A percentile compares a stretch with the other conserved stretches of the same genome.
Evolutionary conservation across 805 yeast species (phyloP).

Genomic region (Schwanniomyces occidentalis): DNA sequence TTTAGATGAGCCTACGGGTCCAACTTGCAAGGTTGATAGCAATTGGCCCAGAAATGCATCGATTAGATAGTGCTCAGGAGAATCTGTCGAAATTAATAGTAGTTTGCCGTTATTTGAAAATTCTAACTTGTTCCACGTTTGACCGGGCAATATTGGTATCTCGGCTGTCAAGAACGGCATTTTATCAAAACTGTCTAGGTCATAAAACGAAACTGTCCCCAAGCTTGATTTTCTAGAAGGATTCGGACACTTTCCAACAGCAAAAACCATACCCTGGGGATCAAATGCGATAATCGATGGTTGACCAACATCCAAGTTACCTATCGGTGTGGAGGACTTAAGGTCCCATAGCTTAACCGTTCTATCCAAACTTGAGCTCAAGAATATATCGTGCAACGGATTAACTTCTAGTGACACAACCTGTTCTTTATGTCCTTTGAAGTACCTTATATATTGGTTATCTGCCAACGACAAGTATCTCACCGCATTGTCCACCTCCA

Average conservation of each 20-base stretch:
- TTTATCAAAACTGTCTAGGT: constrained; percentile 55
- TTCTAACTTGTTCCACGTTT: constrained; percentile 64
- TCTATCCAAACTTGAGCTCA: constrained; percentile 72
- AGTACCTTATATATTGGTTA: constrained; percentile 80
- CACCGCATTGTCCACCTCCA: constrained; percentile 64
- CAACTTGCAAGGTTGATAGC: constrained; percentile 26
- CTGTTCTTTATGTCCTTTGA: constrained; percentile 79
- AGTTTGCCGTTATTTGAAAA: constrained; percentile 77
- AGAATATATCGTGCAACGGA: constrained; percentile 63
- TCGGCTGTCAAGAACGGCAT: constrained; percentile 48
- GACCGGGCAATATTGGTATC: constrained; percentile 20
- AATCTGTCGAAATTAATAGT: constrained; percentile 57
- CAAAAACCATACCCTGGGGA: constrained; percentile 82
- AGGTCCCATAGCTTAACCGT: constrained; percentile 89
- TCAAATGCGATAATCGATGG: constrained; percentile 70
- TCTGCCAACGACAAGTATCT: constrained; percentile 76
- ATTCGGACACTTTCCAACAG: constrained; percentile 43
- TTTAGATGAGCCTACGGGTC: background rate
- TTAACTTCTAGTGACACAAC: constrained; percentile 73
- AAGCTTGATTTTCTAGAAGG: constrained; percentile 22
- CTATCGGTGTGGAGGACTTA: constrained; percentile 64
- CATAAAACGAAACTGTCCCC: constrained; percentile 54
- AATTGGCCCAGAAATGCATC: constrained; percentile 70
- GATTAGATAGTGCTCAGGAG: constrained; percentile 55
- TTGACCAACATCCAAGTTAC: constrained; percentile 51